Evolutionary conservation across 2,329 filamentous ascomycete genomes (phyloP), one percentile per base, ranked within the genome.

Genomic region (Canariomyces notabilis): DNA sequence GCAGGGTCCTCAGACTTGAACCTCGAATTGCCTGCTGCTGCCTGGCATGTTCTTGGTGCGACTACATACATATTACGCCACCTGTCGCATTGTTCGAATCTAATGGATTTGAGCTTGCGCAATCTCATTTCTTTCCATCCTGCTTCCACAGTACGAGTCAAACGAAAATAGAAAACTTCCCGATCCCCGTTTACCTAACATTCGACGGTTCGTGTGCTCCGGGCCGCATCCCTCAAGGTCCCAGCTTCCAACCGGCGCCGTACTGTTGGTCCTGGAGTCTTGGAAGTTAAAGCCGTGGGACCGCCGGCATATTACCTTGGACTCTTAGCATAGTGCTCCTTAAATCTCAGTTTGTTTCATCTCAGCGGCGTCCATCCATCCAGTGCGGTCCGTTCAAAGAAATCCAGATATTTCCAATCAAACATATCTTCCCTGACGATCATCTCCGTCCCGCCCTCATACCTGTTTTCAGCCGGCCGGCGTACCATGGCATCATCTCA

Each of bases 401-500:
- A 32, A 35, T 12, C 20, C 33, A 31, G 18, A 19, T n/a, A 32
- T 12, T n/a, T 21, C 16, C 31, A 33, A 36, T 41, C 35, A 20
- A 36, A 22, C 43, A 29, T 39, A 18, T 29, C 15, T 37, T 36
- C 18, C 34, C 31, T 16, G 29, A 44, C 60, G 21, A 18, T 39
- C 45, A 47, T 47, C 45, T 42, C 45, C 21, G 39, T 40, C 22
- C 37, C 22, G 19, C 20, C 31, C 41, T 16, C 23, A 15, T 37
- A 8, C 14, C 41, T 12, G 22, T 6, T 21, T 36, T 42, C 37
- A 42, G 26, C 26, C 42, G 21, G 23, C 35, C 38, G 33, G n/a
- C n/a, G n/a, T n/a, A n/a, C 12, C 31, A 57, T 57, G 57, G 43
- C 46, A 15, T 29, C 52, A 37, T 50, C 51, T 12, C 63, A 59